These are phyloP conservation scores for Mycena leptocephala DNA, from an alignment of 768 basidiomycete genomes.

Conservation along the genomic window DNA sequence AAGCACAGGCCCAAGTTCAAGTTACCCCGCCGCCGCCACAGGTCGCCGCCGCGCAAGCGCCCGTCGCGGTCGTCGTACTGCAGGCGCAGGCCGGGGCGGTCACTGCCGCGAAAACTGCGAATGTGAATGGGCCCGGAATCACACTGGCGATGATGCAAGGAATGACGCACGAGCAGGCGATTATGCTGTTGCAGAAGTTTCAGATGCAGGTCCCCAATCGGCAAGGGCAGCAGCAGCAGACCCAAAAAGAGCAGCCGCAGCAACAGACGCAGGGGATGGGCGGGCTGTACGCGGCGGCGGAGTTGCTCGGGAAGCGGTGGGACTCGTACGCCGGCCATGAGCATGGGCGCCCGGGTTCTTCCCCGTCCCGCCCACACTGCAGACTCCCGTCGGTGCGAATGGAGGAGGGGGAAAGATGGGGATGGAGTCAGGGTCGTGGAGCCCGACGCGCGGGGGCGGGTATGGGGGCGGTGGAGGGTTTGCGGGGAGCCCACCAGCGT, in stretches of 20 bases:
- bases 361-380: too few relatives aligned
- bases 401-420: too few relatives aligned
- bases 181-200: constrained; percentile 74
- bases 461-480: too few relatives aligned
- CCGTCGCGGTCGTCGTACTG: not conserved
- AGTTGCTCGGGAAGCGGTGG: constrained; percentile 48
- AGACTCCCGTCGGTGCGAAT: too few relatives aligned
- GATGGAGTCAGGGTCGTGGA: too few relatives aligned
- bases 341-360: too few relatives aligned
- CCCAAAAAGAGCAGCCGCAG: constrained; percentile 36
- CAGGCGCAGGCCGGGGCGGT: too few relatives aligned
- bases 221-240: too few relatives aligned
- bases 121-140: constrained; percentile 24
- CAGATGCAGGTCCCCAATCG: constrained; percentile 75
- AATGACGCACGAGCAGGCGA: constrained; percentile 75
- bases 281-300: constrained; percentile 29
- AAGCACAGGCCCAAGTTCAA: too few relatives aligned
- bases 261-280: constrained; percentile 18
- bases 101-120: not conserved
- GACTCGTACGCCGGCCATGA: constrained; percentile 54
- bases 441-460: too few relatives aligned
- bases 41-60: not conserved
- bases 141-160: constrained; percentile 45
- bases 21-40: not conserved
- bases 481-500: too few relatives aligned